phyloP scores from a whole-genome alignment of 2,329 filamentous ascomycete genomes.

The Huntiella omanensis region DNA sequence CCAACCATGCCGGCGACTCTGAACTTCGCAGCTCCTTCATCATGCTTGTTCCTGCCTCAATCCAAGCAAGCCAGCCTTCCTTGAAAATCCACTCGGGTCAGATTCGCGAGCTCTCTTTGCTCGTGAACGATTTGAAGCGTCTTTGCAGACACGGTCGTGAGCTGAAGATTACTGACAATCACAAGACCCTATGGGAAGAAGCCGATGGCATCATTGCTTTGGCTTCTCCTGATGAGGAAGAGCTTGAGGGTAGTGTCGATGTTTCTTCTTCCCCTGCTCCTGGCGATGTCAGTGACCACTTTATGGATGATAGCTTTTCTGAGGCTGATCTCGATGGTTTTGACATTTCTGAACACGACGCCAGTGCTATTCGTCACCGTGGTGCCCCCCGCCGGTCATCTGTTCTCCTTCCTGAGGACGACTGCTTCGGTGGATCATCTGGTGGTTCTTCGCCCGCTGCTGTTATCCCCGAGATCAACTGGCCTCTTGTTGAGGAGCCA shows the following conservation, averaged over 20 bases:
- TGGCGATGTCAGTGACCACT: slow-evolving; percentile 24
- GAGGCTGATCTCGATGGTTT: slow-evolving; percentile 5
- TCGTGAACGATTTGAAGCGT: slow-evolving; percentile 70
- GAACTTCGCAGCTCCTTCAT: slow-evolving; percentile 16
- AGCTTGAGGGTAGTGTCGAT: slow-evolving; percentile 23
- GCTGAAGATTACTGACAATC: slow-evolving; percentile 44
- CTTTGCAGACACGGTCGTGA: slow-evolving; percentile 51
- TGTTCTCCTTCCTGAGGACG: slow-evolving; percentile 46
- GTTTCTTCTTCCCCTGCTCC: slow-evolving; percentile 21
- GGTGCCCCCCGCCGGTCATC: slow-evolving; percentile 29
- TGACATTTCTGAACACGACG: slow-evolving; percentile 1
- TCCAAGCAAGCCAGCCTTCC: slow-evolving; percentile 64
- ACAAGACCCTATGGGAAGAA: slow-evolving; percentile 52
- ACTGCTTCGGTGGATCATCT: slow-evolving; percentile 36
- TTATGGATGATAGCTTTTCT: slow-evolving; percentile 15
- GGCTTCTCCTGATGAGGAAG: slow-evolving; percentile 51
- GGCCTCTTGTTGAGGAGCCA: slow-evolving; percentile 7
- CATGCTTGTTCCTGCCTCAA: slow-evolving; percentile 62
- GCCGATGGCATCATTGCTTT: slow-evolving; percentile 75
- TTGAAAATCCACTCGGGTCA: slow-evolving; percentile 72
- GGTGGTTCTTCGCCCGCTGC: slow-evolving; percentile 5
- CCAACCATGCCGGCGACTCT: slow-evolving; percentile 18
- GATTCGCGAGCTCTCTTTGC: slow-evolving; percentile 58
- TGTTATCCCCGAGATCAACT: slow-evolving; percentile 3
- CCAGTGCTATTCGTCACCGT: neutral